Conservation (phyloP, 495 filamentous ascomycete genomes). For the Massariosphaeria phaeospora region DNA sequence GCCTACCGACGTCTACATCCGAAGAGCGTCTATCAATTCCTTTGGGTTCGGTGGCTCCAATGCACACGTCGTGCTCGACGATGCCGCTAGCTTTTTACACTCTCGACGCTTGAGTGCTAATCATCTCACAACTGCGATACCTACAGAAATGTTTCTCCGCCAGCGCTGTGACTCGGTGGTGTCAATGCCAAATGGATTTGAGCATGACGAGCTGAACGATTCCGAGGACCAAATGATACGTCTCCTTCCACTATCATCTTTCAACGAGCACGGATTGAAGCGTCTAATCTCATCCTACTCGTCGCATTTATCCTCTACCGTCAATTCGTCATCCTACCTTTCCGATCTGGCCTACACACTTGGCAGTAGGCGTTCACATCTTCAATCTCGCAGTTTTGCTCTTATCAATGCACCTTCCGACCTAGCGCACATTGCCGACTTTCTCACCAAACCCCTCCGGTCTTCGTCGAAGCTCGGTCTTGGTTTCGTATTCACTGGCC, state of each 20-base stretch:
- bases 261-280: neutral
- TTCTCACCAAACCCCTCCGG: neutral
- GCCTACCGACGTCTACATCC: conserved; percentile 12
- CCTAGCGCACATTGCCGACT: neutral
- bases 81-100: conserved; percentile 11
- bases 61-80: conserved; percentile 41
- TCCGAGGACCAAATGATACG: neutral
- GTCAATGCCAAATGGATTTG: neutral
- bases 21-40: conserved; percentile 38
- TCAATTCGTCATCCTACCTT: neutral
- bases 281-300: neutral
- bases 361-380: neutral
- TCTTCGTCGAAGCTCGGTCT: neutral
- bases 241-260: neutral
- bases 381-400: neutral
- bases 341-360: neutral
- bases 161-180: too few relatives aligned
- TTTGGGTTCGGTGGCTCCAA: conserved; percentile 43
- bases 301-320: neutral
- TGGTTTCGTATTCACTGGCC: conserved; percentile 51
- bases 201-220: neutral
- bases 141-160: too few relatives aligned
- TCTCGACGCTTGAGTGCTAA: neutral
- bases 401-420: neutral
- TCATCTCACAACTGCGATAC: neutral